Evolutionary conservation across 2,329 filamentous ascomycete species (phyloP), one percentile per base, ranked within the genome.

Genomic region (Stachybotrys echinatus): DNA sequence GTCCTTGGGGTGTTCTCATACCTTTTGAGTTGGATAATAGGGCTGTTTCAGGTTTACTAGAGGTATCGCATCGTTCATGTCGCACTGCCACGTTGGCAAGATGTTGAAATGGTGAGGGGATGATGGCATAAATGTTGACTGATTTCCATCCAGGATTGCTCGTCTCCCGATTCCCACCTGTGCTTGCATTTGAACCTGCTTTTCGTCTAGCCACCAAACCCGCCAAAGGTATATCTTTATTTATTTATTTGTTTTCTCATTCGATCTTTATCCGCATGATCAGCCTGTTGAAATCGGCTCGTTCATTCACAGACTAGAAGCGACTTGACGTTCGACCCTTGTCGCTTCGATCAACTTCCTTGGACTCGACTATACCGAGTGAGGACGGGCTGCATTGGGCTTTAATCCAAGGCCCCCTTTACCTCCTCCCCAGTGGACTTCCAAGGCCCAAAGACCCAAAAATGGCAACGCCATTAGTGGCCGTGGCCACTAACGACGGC

Each of bases 401-500:
- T 34, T 34, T 14, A 34, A 34, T 34, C 14, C 10, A 34, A n/a
- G n/a, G 27, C 10, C 27, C 10, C 27, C 10, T 34, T 34, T 34
- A 34, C 10, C 10, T 34, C 27, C 14, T 34, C 14, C 27, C 27
- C 5, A 5, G 27, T 34, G 27, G 27, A 34, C 27, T 34, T 34
- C 10, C 40, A 34, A 37, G 42, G 51, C 40, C 50, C 50, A 49
- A 19, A 47, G 40, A 47, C 51, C 50, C 52, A 55, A 54, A 56
- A 52, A 54, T 14, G 31, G 38, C 20, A 44, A 34, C 22, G 48
- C 31, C 45, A 23, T 54, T 42, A 49, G 50, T 50, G 51, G 58
- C 54, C 23, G 59, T 61, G 59, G 54, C 48, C 44, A 46, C 54
- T 47, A 54, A 47, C 54, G 52, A 54, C 47, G 52, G 52, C 54